phyloP scores from a whole-genome alignment of 306 rosid genomes.

The Dryas alaskensis region DNA sequence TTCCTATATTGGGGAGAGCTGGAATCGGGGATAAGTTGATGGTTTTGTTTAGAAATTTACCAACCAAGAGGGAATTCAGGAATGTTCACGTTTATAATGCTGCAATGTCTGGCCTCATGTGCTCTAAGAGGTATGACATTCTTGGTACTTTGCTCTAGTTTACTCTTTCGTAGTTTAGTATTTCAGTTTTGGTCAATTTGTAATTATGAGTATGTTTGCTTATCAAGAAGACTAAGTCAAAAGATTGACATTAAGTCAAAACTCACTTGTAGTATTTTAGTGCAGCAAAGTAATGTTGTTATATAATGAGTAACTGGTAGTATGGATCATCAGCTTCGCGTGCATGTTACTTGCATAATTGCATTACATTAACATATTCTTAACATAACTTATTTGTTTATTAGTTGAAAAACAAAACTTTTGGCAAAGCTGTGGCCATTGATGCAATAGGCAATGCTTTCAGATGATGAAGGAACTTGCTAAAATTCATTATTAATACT shows the following conservation, averaged over 20 bases:
- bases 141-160: constrained; percentile 16
- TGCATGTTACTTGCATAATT: background rate
- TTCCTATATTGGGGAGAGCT: constrained; percentile 75
- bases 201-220: background rate
- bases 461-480: background rate
- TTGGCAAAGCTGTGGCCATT: background rate
- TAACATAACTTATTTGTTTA: background rate
- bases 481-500: constrained; percentile 23
- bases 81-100: constrained; percentile 78
- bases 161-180: constrained; percentile 14
- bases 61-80: constrained; percentile 52
- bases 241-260: background rate
- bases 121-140: constrained; percentile 50
- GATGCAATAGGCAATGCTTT: background rate
- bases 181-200: constrained; percentile 5
- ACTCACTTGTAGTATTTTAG: background rate
- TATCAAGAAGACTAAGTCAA: background rate
- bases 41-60: constrained; percentile 58
- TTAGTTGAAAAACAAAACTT: background rate
- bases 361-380: background rate
- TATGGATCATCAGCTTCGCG: background rate
- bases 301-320: background rate
- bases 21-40: constrained; percentile 65
- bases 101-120: constrained; percentile 68
- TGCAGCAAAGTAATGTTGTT: background rate